Evolutionary conservation across 1,284 basidiomycete genomes (phyloP), one percentile per base, ranked within the genome.

Genomic region (Trichosporon ovoides): DNA sequence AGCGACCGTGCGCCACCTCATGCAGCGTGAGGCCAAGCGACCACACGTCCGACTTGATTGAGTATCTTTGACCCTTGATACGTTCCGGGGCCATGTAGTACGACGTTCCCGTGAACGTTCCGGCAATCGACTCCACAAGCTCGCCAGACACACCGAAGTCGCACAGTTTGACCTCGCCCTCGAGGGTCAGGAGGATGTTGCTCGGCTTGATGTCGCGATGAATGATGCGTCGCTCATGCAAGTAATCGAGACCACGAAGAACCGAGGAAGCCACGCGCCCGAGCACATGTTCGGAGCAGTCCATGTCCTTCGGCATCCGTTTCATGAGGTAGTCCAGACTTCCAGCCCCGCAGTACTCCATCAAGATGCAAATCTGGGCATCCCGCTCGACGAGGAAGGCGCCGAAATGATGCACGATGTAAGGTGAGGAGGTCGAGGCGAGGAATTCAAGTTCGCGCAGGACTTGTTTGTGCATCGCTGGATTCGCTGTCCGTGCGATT

Each of bases 31-130:
- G 91, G 31, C 95, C 94, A 54, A 96, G 82, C 1, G 92, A 95
- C 94, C 93, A 97, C 6, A 98, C 90, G 71, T 98, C 94, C 7
- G 93, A 95, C 78, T 95, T 96, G 77, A 97, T 91, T 31, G 90
- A 90, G 78, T 98, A 98, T 71, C 91, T 87, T 4, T 92, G 90
- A 56, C 93, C 93, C 57, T 85, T 86, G 67, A 98, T 93, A 52
- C 95, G 85, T 76, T 98, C 95, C 46, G 95, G 95, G 88, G 93
- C 92, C 91, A 98, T 98, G 79, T 98, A 98, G 71, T 90, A 91
- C 68, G 89, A 91, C 3, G 95, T 98, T 2, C 95, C 95, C 0
- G 93, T 97, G 68, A 97, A 98, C 0, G 95, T 98, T 19, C 88
- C 90, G 0, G 95, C 95, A 56, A 89, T 78, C 22, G 91, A 95